Conservation (phyloP, 2,329 filamentous ascomycete genomes). For the Neocucurbitaria cava region DNA sequence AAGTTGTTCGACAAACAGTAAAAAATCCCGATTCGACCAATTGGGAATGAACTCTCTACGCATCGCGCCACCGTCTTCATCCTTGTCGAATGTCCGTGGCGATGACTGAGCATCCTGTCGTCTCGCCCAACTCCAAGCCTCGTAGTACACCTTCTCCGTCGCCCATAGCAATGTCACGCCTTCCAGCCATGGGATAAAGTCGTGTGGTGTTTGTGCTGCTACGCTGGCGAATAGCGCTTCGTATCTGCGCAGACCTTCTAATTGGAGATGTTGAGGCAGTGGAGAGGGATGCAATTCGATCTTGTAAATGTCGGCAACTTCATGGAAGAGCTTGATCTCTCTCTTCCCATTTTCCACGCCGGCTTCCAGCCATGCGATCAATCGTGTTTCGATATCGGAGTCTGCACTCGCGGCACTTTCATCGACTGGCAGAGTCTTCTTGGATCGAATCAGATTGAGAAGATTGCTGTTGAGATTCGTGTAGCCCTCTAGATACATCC, state of each 20-base stretch:
- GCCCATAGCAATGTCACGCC: conserved; percentile 41
- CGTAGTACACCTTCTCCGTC: conserved; percentile 45
- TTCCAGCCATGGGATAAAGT: conserved; percentile 43
- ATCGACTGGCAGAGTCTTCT: conserved; percentile 16
- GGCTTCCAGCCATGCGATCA: conserved; percentile 41
- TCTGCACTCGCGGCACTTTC: conserved; percentile 8
- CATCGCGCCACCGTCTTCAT: conserved; percentile 70
- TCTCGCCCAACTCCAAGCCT: conserved; percentile 44
- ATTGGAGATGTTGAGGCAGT: conserved; percentile 23
- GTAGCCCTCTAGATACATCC: conserved; percentile 36
- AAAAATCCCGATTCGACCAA: conserved; percentile 70
- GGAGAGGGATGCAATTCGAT: conserved; percentile 25
- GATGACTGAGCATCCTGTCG: conserved; percentile 25
- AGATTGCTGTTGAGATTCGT: conserved; percentile 23
- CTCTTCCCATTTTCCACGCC: conserved; percentile 42
- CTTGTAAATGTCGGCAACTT: conserved; percentile 37
- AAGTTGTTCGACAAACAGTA: conserved; percentile 64
- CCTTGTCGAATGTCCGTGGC: conserved; percentile 44
- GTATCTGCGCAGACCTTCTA: conserved; percentile 37
- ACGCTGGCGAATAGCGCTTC: conserved; percentile 34
- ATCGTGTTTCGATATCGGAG: conserved; percentile 25
- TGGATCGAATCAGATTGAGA: conserved; percentile 22
- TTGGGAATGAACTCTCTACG: conserved; percentile 71
- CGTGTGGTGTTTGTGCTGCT: conserved; percentile 4
- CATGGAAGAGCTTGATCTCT: conserved; percentile 40